phyloP scores from a whole-genome alignment of 2,329 filamentous ascomycete species.

The Talaromyces sp. region DNA sequence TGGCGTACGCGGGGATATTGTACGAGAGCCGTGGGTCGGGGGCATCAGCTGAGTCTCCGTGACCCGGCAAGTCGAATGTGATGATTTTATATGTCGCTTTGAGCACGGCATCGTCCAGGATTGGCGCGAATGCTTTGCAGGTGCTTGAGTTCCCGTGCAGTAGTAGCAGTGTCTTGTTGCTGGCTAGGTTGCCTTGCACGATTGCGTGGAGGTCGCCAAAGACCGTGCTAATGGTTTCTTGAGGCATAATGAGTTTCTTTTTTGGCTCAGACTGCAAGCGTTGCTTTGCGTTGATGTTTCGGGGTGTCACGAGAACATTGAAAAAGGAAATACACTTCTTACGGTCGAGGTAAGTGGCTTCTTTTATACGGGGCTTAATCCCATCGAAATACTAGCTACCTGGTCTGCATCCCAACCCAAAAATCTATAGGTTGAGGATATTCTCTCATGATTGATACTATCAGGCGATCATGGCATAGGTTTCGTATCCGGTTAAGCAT shows the following conservation, averaged over 20 bases:
- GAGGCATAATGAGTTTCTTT: not conserved
- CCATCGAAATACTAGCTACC: too few relatives aligned
- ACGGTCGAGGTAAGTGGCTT: too few relatives aligned
- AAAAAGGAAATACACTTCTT: too few relatives aligned
- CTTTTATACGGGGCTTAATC: too few relatives aligned
- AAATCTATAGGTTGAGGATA: too few relatives aligned
- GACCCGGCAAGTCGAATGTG: conserved; percentile 34
- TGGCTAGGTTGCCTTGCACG: not conserved
- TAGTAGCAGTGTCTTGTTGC: not conserved
- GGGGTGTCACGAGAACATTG: too few relatives aligned
- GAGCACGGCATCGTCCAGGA: not conserved
- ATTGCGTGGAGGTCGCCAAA: not conserved
- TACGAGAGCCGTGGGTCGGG: conserved; percentile 25
- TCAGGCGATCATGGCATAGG: too few relatives aligned
- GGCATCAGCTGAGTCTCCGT: conserved; percentile 30
- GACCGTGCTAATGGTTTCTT: not conserved
- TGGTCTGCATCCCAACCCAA: too few relatives aligned
- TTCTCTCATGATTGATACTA: too few relatives aligned
- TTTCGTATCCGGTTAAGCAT: too few relatives aligned
- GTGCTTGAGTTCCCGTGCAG: not conserved
- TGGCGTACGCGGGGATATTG: conserved; percentile 31
- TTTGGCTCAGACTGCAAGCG: not conserved
- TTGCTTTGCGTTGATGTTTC: too few relatives aligned
- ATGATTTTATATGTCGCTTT: conserved; percentile 16
- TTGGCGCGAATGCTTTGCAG: not conserved